Evolutionary conservation across 805 yeast species (phyloP).

Genomic region (Metschnikowia anglica): DNA sequence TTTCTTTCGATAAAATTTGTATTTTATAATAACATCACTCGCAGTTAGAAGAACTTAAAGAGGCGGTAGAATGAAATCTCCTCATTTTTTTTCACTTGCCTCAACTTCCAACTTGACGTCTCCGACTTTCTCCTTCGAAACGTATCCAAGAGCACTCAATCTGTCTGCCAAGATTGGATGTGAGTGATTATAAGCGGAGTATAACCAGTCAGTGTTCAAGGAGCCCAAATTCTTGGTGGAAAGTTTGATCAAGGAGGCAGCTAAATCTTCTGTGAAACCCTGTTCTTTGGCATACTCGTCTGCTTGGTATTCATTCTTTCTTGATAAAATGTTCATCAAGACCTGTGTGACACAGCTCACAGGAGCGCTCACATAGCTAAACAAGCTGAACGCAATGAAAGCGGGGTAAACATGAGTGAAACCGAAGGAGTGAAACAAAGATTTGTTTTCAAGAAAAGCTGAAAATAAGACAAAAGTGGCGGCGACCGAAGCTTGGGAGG

Average conservation of each 20-base stretch:
- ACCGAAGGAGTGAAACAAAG: constrained; percentile 78
- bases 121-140: constrained; percentile 39
- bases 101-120: constrained; percentile 22
- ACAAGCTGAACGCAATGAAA: constrained; percentile 77
- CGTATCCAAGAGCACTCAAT: constrained; percentile 65
- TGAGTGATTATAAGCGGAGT: constrained; percentile 82
- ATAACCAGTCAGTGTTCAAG: constrained; percentile 88
- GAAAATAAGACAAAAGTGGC: constrained; percentile 71
- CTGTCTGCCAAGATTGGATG: constrained; percentile 94
- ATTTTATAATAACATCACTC: background rate
- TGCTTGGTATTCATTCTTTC: constrained; percentile 92
- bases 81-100: constrained; percentile 2
- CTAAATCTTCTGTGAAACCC: constrained; percentile 69
- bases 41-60: background rate
- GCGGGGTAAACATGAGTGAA: constrained; percentile 66
- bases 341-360: constrained; percentile 68
- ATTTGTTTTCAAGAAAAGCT: constrained; percentile 73
- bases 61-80: background rate
- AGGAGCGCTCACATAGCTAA: constrained; percentile 77
- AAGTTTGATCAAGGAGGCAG: constrained; percentile 69
- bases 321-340: constrained; percentile 64
- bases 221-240: constrained; percentile 79
- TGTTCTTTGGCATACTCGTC: constrained; percentile 78
- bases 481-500: constrained; percentile 64
- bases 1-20: background rate